Percentiles rank a stretch among this genome's conserved stretches.
Evolutionary conservation across 805 yeast species (phyloP).

Genomic region (Wickerhamiella cacticola): DNA sequence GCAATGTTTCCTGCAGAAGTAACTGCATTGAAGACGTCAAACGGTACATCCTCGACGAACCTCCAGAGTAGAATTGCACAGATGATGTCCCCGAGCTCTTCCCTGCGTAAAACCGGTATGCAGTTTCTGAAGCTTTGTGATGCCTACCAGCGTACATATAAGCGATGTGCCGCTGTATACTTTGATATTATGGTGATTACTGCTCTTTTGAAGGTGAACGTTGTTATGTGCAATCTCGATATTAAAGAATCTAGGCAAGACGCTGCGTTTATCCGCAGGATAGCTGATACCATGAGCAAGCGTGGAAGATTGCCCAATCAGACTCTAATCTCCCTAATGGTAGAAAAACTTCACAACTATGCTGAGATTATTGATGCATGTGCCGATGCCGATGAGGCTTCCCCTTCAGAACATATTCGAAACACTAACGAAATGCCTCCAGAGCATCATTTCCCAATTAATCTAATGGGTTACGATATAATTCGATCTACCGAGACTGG

Average conservation of each 20-base stretch:
- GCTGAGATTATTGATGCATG: constrained; percentile 6
- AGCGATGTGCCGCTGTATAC: neutral
- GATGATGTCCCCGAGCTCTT: neutral
- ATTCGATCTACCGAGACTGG: neutral
- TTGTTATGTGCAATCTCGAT: neutral
- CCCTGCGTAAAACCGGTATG: neutral
- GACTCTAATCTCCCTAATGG: neutral
- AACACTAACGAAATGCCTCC: neutral
- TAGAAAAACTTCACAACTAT: neutral
- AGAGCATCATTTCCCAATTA: neutral
- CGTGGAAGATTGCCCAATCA: neutral
- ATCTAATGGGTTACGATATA: neutral
- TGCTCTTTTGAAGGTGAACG: neutral
- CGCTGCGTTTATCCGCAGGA: neutral
- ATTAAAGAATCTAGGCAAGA: neutral
- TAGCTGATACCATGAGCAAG: neutral
- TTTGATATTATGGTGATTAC: neutral
- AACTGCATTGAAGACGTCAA: neutral
- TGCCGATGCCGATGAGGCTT: neutral
- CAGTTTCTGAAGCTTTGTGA: neutral
- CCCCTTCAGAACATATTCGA: neutral
- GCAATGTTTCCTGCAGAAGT: constrained; percentile 9
- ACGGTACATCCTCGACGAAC: neutral
- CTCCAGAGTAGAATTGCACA: constrained; percentile 4
- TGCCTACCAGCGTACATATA: neutral